Conservation (phyloP, 2,329 filamentous ascomycete species). For the Aspergillus proliferans region DNA sequence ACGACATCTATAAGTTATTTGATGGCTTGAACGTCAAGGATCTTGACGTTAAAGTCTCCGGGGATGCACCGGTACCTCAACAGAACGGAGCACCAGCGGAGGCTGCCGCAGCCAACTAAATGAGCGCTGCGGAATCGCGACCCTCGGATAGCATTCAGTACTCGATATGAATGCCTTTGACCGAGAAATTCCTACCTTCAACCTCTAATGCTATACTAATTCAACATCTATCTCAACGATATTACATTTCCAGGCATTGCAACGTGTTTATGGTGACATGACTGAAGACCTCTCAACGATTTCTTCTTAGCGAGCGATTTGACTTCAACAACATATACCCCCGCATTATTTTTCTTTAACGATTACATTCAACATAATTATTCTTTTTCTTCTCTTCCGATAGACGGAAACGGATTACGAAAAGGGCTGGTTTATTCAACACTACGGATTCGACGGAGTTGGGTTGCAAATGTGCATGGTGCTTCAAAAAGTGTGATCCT, state of each 20-base stretch:
- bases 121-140: constrained; percentile 4
- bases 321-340: constrained; percentile 36
- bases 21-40: constrained; percentile 55
- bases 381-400: constrained; percentile 3
- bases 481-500: constrained; percentile 13
- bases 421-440: constrained; percentile 13
- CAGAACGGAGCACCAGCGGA: constrained; percentile 12
- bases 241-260: constrained; percentile 14
- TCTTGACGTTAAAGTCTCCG: constrained; percentile 26
- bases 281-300: constrained; percentile 38
- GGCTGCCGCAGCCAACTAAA: constrained; percentile 19
- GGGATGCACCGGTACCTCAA: constrained; percentile 5
- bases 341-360: constrained; percentile 18
- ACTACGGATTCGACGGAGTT: constrained; percentile 20
- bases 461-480: constrained; percentile 7
- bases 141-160: constrained; percentile 6
- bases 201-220: constrained; percentile 21
- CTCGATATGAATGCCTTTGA: constrained; percentile 2
- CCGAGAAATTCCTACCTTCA: constrained; percentile 6
- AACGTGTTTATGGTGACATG: constrained; percentile 33
- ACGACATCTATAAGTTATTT: constrained; percentile 79
- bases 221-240: constrained; percentile 37
- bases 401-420: constrained; percentile 3
- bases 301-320: constrained; percentile 29
- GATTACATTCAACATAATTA: constrained; percentile 15